Evolutionary conservation across 1,284 basidiomycete species (phyloP).

Genomic region (Ganoderma leucocontextum): DNA sequence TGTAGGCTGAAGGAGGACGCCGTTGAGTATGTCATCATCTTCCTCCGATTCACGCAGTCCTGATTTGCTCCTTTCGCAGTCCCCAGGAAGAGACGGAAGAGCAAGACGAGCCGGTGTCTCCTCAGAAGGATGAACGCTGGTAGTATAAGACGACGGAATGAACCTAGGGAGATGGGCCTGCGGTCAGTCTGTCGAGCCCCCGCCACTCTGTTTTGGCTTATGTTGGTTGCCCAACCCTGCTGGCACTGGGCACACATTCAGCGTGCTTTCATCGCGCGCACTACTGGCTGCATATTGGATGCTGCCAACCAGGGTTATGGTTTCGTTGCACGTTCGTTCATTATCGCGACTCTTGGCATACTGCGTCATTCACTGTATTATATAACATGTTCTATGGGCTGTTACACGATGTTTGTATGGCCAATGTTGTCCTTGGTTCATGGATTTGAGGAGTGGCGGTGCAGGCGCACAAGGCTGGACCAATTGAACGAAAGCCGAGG

Average conservation of each 20-base stretch:
- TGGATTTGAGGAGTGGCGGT: neutral
- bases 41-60: neutral
- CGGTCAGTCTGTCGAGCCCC: neutral
- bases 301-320: neutral
- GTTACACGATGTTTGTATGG: neutral
- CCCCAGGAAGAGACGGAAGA: neutral
- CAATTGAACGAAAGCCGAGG: neutral
- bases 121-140: neutral
- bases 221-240: neutral
- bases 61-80: neutral
- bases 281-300: neutral
- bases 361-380: neutral
- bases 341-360: neutral
- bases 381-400: neutral
- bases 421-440: neutral
- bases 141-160: neutral
- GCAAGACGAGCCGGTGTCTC: neutral
- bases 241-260: neutral
- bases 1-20: slow-evolving; percentile 1
- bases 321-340: neutral
- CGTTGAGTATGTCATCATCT: neutral
- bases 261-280: neutral
- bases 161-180: neutral
- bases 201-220: neutral
- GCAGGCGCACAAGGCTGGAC: neutral